These are phyloP conservation scores for Neopestalotiopsis clavispora DNA, from an alignment of 2,329 filamentous ascomycete species.

Conservation along the genomic window DNA sequence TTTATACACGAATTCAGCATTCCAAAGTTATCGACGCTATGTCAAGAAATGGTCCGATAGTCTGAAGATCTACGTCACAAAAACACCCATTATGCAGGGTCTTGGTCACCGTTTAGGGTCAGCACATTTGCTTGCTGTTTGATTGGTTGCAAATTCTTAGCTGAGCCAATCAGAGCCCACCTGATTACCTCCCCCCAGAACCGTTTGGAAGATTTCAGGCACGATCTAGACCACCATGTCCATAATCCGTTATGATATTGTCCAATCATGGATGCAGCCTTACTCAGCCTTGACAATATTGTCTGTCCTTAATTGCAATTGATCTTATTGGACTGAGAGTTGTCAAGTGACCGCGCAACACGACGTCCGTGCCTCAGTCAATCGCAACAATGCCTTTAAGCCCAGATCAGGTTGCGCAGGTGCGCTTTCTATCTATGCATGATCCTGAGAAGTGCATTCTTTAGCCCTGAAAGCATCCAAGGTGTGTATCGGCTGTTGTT, in stretches of 20 bases:
- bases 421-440: too few relatives aligned
- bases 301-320: neutral
- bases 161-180: neutral
- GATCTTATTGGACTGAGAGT: neutral
- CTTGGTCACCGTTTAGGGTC: neutral
- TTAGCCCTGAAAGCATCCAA: too few relatives aligned
- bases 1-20: neutral
- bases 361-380: too few relatives aligned
- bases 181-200: slow-evolving; percentile 9
- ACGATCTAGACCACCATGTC: slow-evolving; percentile 3
- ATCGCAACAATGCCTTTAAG: too few relatives aligned
- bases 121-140: neutral
- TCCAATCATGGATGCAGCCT: slow-evolving; percentile 2
- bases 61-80: slow-evolving; percentile 18
- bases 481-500: too few relatives aligned
- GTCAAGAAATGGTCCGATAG: slow-evolving; percentile 10
- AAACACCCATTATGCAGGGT: slow-evolving; percentile 12
- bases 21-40: neutral
- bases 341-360: neutral
- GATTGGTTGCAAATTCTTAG: neutral
- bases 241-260: neutral
- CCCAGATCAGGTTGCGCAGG: too few relatives aligned
- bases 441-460: too few relatives aligned
- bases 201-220: neutral
- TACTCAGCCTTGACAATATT: neutral